Evolutionary conservation across 225 moss, liverwort and hornwort species (phyloP), one percentile per base, ranked within the genome.

Genomic region (Marchantia paleacea): DNA sequence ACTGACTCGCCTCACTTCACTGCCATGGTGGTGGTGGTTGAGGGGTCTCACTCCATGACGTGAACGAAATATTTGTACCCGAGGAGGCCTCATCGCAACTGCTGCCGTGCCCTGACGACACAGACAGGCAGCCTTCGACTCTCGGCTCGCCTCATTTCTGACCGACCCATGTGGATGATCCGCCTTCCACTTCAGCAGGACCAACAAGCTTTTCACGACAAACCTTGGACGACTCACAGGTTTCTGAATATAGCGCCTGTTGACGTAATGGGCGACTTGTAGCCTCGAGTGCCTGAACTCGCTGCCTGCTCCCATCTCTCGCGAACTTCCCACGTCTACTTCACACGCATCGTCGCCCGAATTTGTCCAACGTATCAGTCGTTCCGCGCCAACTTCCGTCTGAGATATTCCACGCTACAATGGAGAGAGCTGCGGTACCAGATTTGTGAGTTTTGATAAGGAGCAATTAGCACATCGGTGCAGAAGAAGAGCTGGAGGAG

Each of bases 341-440:
- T 22, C n/a, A n/a, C 29, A 3, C 14, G 19, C 50, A 0, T 39
- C 39, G 39, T 39, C 22, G 24, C 10, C n/a, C 52, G 58, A 22
- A 0, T 72, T 72, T 16, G 8, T n/a, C n/a, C 10, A 9, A 48
- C 22, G 20, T 49, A 1, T 14, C 22, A 71, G 20, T 71, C 49
- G 8, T 71, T 70, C 50, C 71, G 71, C 22, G 20, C 71, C 20
- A 50, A n/a, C n/a, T n/a, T n/a, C n/a, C 39, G 39, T 39, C 22
- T 20, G 51, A 22, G n/a, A 50, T 11, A 22, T 3, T 24, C 51
- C 6, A 24, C 72, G 16, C 24, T 19, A 12, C 22, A 51, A 72
- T 72, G 72, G 72, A 52, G 72, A 7, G 72, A 72, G 72, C n/a
- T 11, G 22, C 51, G 48, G 52, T 72, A 50, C 51, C 51, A 52